phyloP scores from a whole-genome alignment of 139 green algal species.

The Chlorella sorokiniana region DNA sequence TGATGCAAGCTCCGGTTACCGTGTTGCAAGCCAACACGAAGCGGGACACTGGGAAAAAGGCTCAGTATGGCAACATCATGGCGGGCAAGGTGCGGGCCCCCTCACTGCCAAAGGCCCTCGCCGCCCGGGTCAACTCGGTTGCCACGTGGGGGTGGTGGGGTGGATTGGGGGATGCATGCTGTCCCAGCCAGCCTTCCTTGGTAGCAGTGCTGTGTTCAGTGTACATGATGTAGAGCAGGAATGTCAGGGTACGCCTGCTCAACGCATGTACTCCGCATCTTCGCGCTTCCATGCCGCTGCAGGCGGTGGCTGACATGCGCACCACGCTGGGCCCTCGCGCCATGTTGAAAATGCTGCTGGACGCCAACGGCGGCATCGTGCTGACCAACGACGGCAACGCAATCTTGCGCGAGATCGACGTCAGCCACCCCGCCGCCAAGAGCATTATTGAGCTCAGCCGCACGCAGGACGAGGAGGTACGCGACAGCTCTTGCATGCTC shows the following conservation, averaged over 20 bases:
- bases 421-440: constrained; percentile 97
- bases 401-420: constrained; percentile 98
- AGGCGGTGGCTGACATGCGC: constrained; percentile 96
- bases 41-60: constrained; percentile 92
- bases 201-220: too few species aligned
- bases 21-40: constrained; percentile 81
- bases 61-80: constrained; percentile 94
- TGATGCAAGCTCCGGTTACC: constrained; percentile 58
- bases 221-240: too few species aligned
- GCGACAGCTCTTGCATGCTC: too few species aligned
- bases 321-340: constrained; percentile 95
- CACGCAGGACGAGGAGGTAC: constrained; percentile 90
- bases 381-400: constrained; percentile 99
- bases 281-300: neutral
- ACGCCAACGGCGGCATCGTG: constrained; percentile 95
- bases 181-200: too few species aligned
- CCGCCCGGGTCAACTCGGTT: neutral
- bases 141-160: too few species aligned
- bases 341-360: constrained; percentile 99
- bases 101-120: neutral
- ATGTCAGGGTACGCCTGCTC: neutral
- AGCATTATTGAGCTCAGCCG: constrained; percentile 97
- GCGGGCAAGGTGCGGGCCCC: constrained; percentile 86
- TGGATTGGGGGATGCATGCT: too few species aligned
- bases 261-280: neutral